Percentiles rank a stretch among this genome's conserved stretches.
These are phyloP conservation scores for Candida gorgasii DNA, from an alignment of 805 yeast species.

Conservation along the genomic window DNA sequence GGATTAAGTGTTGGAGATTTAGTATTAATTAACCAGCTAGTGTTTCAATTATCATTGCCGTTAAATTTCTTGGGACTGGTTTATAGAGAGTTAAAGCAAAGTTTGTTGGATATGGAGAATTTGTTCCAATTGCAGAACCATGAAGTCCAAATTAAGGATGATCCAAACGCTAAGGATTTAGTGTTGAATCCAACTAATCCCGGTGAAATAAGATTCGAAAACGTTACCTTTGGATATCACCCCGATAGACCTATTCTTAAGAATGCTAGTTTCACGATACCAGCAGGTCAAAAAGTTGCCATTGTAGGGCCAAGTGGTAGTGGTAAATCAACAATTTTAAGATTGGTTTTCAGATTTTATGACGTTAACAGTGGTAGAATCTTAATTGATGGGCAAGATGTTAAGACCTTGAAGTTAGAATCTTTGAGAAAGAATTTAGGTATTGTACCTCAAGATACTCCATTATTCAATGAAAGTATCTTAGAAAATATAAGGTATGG, in stretches of 20 bases:
- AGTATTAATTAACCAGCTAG: constrained; percentile 91
- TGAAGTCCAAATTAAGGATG: constrained; percentile 63
- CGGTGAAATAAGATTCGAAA: constrained; percentile 84
- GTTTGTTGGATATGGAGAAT: constrained; percentile 93
- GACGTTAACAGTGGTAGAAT: constrained; percentile 80
- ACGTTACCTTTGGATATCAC: constrained; percentile 90
- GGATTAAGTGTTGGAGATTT: constrained; percentile 88
- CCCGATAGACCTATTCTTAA: constrained; percentile 82
- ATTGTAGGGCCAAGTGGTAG: constrained; percentile 96
- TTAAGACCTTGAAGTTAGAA: constrained; percentile 70
- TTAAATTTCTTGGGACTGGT: constrained; percentile 93
- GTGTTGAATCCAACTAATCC: constrained; percentile 44
- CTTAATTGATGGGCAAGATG: constrained; percentile 85
- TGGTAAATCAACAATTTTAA: constrained; percentile 88
- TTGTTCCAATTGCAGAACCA: constrained; percentile 81
- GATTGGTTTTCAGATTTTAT: constrained; percentile 85
- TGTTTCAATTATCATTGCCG: constrained; percentile 94
- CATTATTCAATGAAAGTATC: constrained; percentile 88
- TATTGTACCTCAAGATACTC: constrained; percentile 97
- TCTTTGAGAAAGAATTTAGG: constrained; percentile 76
- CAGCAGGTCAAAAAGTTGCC: constrained; percentile 90
- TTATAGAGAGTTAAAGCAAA: constrained; percentile 90
- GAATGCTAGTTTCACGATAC: constrained; percentile 80
- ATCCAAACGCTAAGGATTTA: constrained; percentile 63
- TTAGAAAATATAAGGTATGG: constrained; percentile 89